phyloP scores from a whole-genome alignment of 352 stramenopile species.

The Globisporangium emineosum region DNA sequence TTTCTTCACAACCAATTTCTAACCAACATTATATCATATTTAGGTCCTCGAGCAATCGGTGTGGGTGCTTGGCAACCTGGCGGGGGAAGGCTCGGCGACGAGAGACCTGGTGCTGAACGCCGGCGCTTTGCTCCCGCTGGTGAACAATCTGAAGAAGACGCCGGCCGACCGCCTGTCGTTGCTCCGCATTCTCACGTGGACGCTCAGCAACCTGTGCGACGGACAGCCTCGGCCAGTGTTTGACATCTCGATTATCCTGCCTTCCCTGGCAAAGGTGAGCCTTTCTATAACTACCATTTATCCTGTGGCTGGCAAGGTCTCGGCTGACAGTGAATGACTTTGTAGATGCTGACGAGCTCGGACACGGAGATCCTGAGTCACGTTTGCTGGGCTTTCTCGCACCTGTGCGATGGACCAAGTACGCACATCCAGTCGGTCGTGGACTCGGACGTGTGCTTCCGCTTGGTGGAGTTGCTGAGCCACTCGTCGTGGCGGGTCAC shows the following conservation, averaged over 20 bases:
- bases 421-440: constrained; percentile 96
- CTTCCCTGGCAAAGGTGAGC: constrained; percentile 68
- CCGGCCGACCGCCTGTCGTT: constrained; percentile 80
- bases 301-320: not conserved
- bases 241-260: constrained; percentile 87
- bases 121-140: constrained; percentile 77
- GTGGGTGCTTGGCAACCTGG: constrained; percentile 92
- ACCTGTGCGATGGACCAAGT: constrained; percentile 96
- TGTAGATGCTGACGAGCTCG: constrained; percentile 90
- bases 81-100: constrained; percentile 85
- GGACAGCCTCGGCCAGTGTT: constrained; percentile 87
- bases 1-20: constrained; percentile 11
- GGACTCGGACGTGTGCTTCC: constrained; percentile 84
- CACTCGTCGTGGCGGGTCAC: constrained; percentile 94
- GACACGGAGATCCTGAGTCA: constrained; percentile 95
- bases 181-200: constrained; percentile 91
- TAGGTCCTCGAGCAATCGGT: constrained; percentile 91
- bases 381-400: constrained; percentile 96
- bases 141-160: constrained; percentile 89
- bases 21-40: not conserved
- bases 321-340: constrained; percentile 18
- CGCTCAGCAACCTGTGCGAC: constrained; percentile 92
- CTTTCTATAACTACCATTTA: not conserved
- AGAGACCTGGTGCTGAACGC: constrained; percentile 87
- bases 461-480: constrained; percentile 93